Percentiles rank a stretch among this genome's conserved stretches.
Conservation (phyloP, 2,329 filamentous ascomycete species). For the Fusarium siculi region DNA sequence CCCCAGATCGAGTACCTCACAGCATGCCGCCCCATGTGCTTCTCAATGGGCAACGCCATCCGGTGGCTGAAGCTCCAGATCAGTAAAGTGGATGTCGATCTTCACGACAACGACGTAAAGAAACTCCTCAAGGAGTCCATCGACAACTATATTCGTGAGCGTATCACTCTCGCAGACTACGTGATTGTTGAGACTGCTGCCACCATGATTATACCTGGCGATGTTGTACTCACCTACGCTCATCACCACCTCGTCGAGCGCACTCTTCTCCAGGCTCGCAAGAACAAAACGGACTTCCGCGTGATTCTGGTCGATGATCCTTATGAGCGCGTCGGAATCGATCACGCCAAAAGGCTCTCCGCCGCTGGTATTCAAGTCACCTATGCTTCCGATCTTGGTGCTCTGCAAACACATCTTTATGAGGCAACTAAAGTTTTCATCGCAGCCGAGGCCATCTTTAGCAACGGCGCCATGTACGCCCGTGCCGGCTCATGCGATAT, state of each 20-base stretch:
- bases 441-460: slow-evolving; percentile 94
- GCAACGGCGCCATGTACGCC: slow-evolving; percentile 90
- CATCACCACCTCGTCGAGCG: slow-evolving; percentile 88
- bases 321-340: slow-evolving; percentile 62
- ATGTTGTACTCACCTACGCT: slow-evolving; percentile 87
- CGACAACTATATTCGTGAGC: slow-evolving; percentile 89
- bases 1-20: slow-evolving; percentile 96
- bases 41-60: slow-evolving; percentile 97
- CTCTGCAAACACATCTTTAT: slow-evolving; percentile 77
- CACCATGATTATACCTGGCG: slow-evolving; percentile 79
- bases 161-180: slow-evolving; percentile 86
- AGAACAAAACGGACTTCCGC: slow-evolving; percentile 77
- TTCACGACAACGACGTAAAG: slow-evolving; percentile 85
- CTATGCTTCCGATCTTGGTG: slow-evolving; percentile 82
- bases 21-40: slow-evolving; percentile 93
- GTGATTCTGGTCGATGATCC: slow-evolving; percentile 85
- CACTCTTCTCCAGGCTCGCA: slow-evolving; percentile 78
- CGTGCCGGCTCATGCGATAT: slow-evolving; percentile 88
- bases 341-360: slow-evolving; percentile 74
- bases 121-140: slow-evolving; percentile 81
- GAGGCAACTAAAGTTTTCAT: slow-evolving; percentile 79
- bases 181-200: slow-evolving; percentile 83
- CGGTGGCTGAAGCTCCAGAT: slow-evolving; percentile 94
- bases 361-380: slow-evolving; percentile 78
- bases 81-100: slow-evolving; percentile 87